Evolutionary conservation across 148 eudicot genomes (phyloP).

Genomic region (Talinum fruticosum): DNA sequence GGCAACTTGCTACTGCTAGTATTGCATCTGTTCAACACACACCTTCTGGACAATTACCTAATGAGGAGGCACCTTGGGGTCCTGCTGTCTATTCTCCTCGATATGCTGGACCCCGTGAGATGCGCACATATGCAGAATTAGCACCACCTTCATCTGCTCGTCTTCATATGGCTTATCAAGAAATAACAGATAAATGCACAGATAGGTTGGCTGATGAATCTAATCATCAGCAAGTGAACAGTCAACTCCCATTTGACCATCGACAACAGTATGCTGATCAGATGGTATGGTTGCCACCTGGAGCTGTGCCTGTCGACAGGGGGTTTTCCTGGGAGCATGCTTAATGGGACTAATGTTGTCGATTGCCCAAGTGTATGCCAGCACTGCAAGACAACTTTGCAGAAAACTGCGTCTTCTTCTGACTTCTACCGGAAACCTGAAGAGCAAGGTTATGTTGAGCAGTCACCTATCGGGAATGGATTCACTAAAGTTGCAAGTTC

Average conservation of each 20-base stretch:
- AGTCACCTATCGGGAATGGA: conserved; percentile 49
- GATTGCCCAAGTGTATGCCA: conserved; percentile 65
- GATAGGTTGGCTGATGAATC: conserved; percentile 65
- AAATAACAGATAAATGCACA: conserved; percentile 44
- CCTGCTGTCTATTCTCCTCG: conserved; percentile 84
- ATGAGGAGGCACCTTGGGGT: conserved; percentile 77
- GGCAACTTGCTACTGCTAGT: conserved; percentile 62
- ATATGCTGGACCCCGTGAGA: conserved; percentile 50
- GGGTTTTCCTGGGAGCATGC: conserved; percentile 80
- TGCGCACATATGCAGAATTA: conserved; percentile 49
- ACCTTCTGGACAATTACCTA: conserved; percentile 37
- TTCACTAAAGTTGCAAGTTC: conserved; percentile 39
- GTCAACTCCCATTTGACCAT: conserved; percentile 43
- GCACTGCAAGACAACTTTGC: conserved; percentile 57
- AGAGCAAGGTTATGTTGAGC: conserved; percentile 51
- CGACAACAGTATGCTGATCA: conserved; percentile 56
- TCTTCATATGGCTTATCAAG: conserved; percentile 40
- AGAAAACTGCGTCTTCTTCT: conserved; percentile 50
- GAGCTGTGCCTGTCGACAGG: conserved; percentile 50
- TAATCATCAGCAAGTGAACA: conserved; percentile 36
- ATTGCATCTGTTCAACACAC: conserved; percentile 53
- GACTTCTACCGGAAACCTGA: conserved; percentile 62
- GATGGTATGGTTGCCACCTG: conserved; percentile 58
- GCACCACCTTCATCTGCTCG: conserved; percentile 72
- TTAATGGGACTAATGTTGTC: conserved; percentile 43